Evolutionary conservation across 2,329 filamentous ascomycete genomes (phyloP), one percentile per base, ranked within the genome.

Genomic region (Tolypocladium tundrense): DNA sequence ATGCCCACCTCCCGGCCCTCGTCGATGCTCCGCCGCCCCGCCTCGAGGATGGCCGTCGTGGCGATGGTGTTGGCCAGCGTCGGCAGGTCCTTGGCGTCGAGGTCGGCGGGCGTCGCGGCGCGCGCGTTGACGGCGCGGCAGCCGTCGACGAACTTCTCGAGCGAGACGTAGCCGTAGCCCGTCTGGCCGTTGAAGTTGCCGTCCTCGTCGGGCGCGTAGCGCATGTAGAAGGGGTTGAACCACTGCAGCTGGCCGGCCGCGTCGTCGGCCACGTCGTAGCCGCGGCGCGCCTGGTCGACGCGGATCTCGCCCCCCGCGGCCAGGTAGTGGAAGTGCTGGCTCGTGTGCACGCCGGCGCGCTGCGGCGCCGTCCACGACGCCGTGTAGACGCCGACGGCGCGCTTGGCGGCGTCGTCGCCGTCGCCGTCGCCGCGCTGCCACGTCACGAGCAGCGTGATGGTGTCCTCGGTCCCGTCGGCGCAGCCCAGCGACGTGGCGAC

Each of bases 241-340:
- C 91, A 96, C 69, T 87, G 82, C 61, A 96, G 74, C 69, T 86
- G 82, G 45, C 83, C 83, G 1, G 77, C 76, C 24, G 75, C 81
- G 70, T 97, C 92, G 63, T 91, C 88, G n/a, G 92, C 91, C 13
- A 97, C 88, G 68, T 97, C 91, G 75, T 97, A 97, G 53, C 92
- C 92, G 57, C 92, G 84, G 80, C 96, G 95, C 51, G 91, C 92
- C 76, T 97, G 93, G 77, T 97, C 90, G 67, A 96, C 84, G 60
- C 90, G 85, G 66, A 97, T 85, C 76, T 97, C 92, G 62, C 92
- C 92, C 58, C 87, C 84, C 60, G 84, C 82, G 3, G 84, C 92
- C 76, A 97, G 87, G 76, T 94, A 96, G 75, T 97, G 92, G 79
- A 97, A 97, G 76, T 96, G 94, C 76, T 97, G 92, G 72, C 96